Conservation (phyloP, 164 flowering plant species). For the Dillenia suffruticosa region DNA sequence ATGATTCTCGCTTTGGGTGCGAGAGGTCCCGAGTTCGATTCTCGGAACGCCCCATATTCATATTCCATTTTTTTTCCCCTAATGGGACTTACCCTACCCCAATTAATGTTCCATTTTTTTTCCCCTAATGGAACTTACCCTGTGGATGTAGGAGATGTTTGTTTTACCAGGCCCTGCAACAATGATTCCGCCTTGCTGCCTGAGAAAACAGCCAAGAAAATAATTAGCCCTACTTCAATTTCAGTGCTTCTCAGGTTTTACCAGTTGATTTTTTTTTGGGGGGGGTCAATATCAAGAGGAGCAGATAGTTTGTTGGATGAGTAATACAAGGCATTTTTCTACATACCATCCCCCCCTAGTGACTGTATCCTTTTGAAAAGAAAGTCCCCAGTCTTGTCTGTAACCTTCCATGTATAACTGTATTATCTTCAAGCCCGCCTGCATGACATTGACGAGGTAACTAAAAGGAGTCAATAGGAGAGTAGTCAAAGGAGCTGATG, state of each 20-base stretch:
- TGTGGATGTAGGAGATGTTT: conserved; percentile 80
- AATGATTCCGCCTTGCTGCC: conserved; percentile 93
- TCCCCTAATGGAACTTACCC: conserved; percentile 24
- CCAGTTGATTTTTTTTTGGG: too few species aligned
- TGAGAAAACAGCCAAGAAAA: conserved; percentile 18
- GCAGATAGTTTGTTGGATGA: not conserved
- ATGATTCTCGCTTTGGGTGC: conserved; percentile 77
- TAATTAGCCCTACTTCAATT: not conserved
- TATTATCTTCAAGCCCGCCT: conserved; percentile 91
- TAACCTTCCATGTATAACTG: conserved; percentile 90
- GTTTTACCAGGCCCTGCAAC: conserved; percentile 95
- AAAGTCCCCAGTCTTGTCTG: conserved; percentile 93
- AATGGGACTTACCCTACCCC: conserved; percentile 35
- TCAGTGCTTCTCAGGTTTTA: too few species aligned
- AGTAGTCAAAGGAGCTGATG: not conserved
- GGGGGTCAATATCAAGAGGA: too few species aligned
- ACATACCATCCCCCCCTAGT: conserved; percentile 88
- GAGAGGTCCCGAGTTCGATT: conserved; percentile 87
- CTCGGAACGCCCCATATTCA: conserved; percentile 50
- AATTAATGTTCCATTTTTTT: too few species aligned
- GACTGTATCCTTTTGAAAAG: conserved; percentile 72
- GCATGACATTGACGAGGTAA: conserved; percentile 5
- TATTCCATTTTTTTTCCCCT: too few species aligned
- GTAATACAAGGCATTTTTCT: not conserved
- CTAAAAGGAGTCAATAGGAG: not conserved